These are phyloP conservation scores for Triadica sebifera DNA, from an alignment of 345 rosid genomes.

Conservation along the genomic window DNA sequence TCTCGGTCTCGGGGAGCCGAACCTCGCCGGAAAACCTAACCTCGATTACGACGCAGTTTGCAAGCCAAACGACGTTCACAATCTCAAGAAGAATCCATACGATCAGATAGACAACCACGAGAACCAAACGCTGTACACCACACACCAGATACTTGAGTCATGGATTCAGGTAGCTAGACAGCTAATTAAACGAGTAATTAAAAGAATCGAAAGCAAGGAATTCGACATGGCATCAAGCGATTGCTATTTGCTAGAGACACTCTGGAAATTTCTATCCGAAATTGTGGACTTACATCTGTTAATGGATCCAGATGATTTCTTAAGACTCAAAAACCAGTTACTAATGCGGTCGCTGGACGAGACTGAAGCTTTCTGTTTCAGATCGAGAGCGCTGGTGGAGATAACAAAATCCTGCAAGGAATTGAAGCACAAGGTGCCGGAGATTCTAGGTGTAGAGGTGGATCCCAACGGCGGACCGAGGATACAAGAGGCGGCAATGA, in stretches of 20 bases:
- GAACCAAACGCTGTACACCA: slow-evolving; percentile 59
- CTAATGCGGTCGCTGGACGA: slow-evolving; percentile 43
- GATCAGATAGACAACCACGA: slow-evolving; percentile 64
- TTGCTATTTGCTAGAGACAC: slow-evolving; percentile 56
- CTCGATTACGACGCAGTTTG: slow-evolving; percentile 81
- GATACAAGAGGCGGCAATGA: slow-evolving; percentile 91
- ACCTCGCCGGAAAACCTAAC: slow-evolving; percentile 69
- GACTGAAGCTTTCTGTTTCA: slow-evolving; percentile 69
- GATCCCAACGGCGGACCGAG: slow-evolving; percentile 94
- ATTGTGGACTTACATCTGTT: slow-evolving; percentile 70
- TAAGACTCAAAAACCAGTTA: slow-evolving; percentile 61
- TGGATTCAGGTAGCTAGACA: slow-evolving; percentile 58
- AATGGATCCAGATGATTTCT: slow-evolving; percentile 87
- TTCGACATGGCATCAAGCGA: slow-evolving; percentile 55
- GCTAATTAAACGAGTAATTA: slow-evolving; percentile 45
- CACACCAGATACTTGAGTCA: slow-evolving; percentile 78
- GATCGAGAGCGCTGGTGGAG: slow-evolving; percentile 69
- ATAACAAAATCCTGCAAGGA: slow-evolving; percentile 58
- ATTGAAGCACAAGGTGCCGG: slow-evolving; percentile 71
- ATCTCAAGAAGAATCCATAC: slow-evolving; percentile 49
- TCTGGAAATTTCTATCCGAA: slow-evolving; percentile 73
- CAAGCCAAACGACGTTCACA: slow-evolving; percentile 56
- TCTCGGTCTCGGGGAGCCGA: slow-evolving; percentile 81
- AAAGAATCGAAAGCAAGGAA: slow-evolving; percentile 39
- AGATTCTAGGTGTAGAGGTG: slow-evolving; percentile 67